phyloP scores from a whole-genome alignment of 2,329 filamentous ascomycete genomes.

The Calonectria hongkongensis region DNA sequence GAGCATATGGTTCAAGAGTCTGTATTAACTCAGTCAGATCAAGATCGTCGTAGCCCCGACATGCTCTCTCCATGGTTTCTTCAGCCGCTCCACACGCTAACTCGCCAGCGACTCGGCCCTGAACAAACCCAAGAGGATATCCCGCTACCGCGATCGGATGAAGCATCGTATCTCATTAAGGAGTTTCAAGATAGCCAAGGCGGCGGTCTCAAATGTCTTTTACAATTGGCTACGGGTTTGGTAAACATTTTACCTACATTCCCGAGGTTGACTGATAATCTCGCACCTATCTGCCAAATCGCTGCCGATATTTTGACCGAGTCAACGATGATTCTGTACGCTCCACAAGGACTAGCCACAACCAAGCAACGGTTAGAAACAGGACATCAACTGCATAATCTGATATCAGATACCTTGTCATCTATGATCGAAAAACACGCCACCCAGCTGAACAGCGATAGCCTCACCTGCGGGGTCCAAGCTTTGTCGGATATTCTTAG shows the following conservation, averaged over 20 bases:
- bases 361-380: slow-evolving; percentile 60
- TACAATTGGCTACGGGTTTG: slow-evolving; percentile 64
- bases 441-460: slow-evolving; percentile 70
- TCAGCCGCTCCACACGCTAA: slow-evolving; percentile 62
- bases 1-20: slow-evolving; percentile 47
- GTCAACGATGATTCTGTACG: slow-evolving; percentile 49
- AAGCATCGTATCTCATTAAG: slow-evolving; percentile 62
- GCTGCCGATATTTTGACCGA: slow-evolving; percentile 59
- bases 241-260: slow-evolving; percentile 63
- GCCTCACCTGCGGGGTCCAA: slow-evolving; percentile 61
- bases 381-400: slow-evolving; percentile 66
- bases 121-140: slow-evolving; percentile 43
- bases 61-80: slow-evolving; percentile 64
- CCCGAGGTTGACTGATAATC: slow-evolving; percentile 68
- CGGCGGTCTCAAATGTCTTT: slow-evolving; percentile 66
- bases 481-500: slow-evolving; percentile 68
- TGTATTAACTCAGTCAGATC: slow-evolving; percentile 29
- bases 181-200: slow-evolving; percentile 65
- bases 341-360: slow-evolving; percentile 47
- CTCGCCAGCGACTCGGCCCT: slow-evolving; percentile 42
- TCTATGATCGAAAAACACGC: slow-evolving; percentile 73
- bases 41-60: slow-evolving; percentile 47
- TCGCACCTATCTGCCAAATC: slow-evolving; percentile 62
- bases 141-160: slow-evolving; percentile 44
- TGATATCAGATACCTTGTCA: slow-evolving; percentile 65